A percentile compares a stretch with the other conserved stretches of the same genome.
These are phyloP conservation scores for Penicillium cinerascens DNA, from an alignment of 495 filamentous ascomycete genomes.

Conservation along the genomic window DNA sequence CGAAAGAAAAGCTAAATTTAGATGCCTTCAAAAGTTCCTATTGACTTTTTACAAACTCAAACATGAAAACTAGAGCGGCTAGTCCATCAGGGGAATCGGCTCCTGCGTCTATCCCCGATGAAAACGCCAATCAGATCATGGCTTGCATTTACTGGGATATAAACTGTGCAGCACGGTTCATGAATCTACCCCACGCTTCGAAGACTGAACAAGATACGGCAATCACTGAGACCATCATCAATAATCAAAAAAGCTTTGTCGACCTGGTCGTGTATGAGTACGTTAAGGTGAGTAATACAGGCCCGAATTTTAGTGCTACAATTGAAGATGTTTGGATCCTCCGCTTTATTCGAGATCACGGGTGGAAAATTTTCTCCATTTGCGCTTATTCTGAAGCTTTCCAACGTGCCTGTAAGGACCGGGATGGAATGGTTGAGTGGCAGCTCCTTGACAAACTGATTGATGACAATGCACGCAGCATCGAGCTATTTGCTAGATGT, in stretches of 20 bases:
- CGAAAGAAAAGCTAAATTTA: no score
- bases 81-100: no score
- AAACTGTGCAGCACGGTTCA: background rate
- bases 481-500: constrained; percentile 30
- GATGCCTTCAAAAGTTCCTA: no score
- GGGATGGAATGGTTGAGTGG: constrained; percentile 13
- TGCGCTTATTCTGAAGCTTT: constrained; percentile 32
- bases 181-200: background rate
- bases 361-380: constrained; percentile 36
- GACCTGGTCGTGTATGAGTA: background rate
- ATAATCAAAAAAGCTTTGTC: no score
- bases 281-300: background rate
- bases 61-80: no score
- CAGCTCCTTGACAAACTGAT: constrained; percentile 16
- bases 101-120: no score
- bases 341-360: constrained; percentile 1
- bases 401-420: constrained; percentile 9
- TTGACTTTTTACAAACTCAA: no score
- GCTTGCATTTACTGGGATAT: constrained; percentile 8
- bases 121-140: background rate
- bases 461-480: constrained; percentile 17
- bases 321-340: background rate
- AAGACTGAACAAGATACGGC: background rate
- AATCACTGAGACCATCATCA: background rate
- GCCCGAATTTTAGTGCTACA: background rate